Percentiles rank a stretch among this genome's conserved stretches.
Evolutionary conservation across 1,284 basidiomycete genomes (phyloP).

Genomic region (Cryptococcus deneoformans): DNA sequence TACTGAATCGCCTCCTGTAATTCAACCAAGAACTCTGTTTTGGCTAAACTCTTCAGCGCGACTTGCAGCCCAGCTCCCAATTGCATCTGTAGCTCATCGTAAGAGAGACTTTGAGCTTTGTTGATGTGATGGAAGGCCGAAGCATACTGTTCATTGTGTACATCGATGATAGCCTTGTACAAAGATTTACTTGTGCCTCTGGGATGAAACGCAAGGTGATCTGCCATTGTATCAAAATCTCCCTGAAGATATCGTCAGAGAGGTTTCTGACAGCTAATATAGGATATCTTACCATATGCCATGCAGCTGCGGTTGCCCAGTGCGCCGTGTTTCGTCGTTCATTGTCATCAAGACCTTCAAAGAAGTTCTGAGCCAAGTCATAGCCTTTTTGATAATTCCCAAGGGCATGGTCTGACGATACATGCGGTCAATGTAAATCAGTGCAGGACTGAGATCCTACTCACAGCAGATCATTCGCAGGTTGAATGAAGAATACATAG

Average conservation of each 20-base stretch:
- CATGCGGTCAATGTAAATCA: background rate
- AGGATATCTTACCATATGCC: conserved; percentile 34
- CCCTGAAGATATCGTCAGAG: conserved; percentile 14
- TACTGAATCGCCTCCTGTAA: conserved; percentile 43
- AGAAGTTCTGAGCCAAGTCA: conserved; percentile 30
- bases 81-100: conserved; percentile 40
- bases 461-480: conserved; percentile 38
- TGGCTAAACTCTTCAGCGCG: conserved; percentile 39
- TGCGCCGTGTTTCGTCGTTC: conserved; percentile 36
- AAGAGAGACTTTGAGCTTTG: conserved; percentile 39
- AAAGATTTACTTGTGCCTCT: conserved; percentile 43
- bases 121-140: conserved; percentile 38
- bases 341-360: conserved; percentile 32
- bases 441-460: background rate
- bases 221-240: conserved; percentile 42
- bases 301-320: conserved; percentile 40
- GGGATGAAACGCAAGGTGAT: conserved; percentile 39
- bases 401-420: conserved; percentile 30
- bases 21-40: conserved; percentile 41
- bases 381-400: conserved; percentile 36
- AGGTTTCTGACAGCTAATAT: background rate
- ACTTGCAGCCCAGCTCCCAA: conserved; percentile 27
- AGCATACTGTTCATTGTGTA: conserved; percentile 33
- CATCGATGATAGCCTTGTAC: conserved; percentile 47
- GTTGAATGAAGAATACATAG: conserved; percentile 33